Evolutionary conservation across 331 rosid species (phyloP).

Genomic region (Rhamnella rubrinervis): DNA sequence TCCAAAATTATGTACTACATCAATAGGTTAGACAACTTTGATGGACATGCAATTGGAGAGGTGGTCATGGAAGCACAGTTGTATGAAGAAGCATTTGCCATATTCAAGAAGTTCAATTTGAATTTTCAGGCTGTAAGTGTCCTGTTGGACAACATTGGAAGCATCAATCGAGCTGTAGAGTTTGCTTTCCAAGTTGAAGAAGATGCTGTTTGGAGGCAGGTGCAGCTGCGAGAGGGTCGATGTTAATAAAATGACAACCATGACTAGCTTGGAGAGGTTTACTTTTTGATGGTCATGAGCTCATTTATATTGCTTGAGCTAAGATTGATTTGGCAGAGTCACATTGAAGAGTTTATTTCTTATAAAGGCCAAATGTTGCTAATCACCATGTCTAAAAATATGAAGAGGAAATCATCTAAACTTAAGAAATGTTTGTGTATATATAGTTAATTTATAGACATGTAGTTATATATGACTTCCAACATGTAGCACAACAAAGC

Average conservation of each 20-base stretch:
- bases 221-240: conserved; percentile 70
- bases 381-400: conserved; percentile 38
- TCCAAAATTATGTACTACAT: conserved; percentile 82
- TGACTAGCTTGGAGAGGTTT: conserved; percentile 53
- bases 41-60: conserved; percentile 80
- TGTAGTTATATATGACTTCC: too few species aligned
- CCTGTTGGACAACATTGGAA: conserved; percentile 58
- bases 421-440: too few species aligned
- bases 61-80: conserved; percentile 75
- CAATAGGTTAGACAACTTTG: conserved; percentile 73
- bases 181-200: conserved; percentile 83
- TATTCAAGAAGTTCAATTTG: conserved; percentile 76
- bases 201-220: conserved; percentile 88
- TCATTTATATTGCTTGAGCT: conserved; percentile 66
- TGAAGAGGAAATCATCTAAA: too few species aligned
- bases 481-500: too few species aligned
- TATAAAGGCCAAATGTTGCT: conserved; percentile 65
- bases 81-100: conserved; percentile 66
- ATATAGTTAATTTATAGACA: too few species aligned
- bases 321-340: conserved; percentile 66
- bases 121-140: conserved; percentile 81
- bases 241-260: conserved; percentile 44
- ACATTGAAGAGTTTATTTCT: conserved; percentile 72
- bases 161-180: conserved; percentile 77
- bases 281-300: conserved; percentile 74